Base-by-base conservation (phyloP, 495 filamentous ascomycete genomes). In the Lophiostoma macrostomum region DNA sequence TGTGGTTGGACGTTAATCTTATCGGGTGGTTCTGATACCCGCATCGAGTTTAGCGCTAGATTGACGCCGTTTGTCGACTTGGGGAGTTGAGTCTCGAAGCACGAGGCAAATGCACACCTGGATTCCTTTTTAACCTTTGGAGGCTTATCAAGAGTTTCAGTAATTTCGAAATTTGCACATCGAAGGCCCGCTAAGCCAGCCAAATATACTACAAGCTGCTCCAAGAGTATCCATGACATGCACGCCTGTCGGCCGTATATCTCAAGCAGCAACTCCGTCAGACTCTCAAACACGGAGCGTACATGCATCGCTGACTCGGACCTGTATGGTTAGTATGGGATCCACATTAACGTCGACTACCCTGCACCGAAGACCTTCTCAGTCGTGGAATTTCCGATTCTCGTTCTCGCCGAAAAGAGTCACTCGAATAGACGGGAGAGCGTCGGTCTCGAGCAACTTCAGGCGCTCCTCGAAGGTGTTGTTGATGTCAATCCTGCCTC, bases 401-500 rank as follows among this genome's bases (percentile, higher is more conserved):
- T 79, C 76, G 74, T 97, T 97, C 73, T 86, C 80, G 34, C 94
- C 94, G 64, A 97, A 97, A 31, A 99, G 73, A 3, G 80, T 84
- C 67, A 85, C 79, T 56, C 94, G 80, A 58, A 99, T 83, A 27
- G 82, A 83, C 11, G 94, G 94, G 32, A 97, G 78, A 23, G 87
- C 88, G 60, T 87, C 88, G 47, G 81, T 82, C 68, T 91, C 83
- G 31, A 96, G 80, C 48, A 97, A 73, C 54, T 81, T 83, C 70
- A 99, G 74, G 47, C 94, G 82, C 67, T 95, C 87, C 61, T 97
- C 94, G 40, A 97, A 84, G 22, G 93, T 97, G 73, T 99, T 96
- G 81, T 96, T 90, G 68, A 99, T 95, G 59, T 95, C 89, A 69
- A 99, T 97, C 78, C 91, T 96, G 65, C 94, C 94, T 52, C 81